phyloP scores from a whole-genome alignment of 345 rosid genomes.

The Laguncularia racemosa region DNA sequence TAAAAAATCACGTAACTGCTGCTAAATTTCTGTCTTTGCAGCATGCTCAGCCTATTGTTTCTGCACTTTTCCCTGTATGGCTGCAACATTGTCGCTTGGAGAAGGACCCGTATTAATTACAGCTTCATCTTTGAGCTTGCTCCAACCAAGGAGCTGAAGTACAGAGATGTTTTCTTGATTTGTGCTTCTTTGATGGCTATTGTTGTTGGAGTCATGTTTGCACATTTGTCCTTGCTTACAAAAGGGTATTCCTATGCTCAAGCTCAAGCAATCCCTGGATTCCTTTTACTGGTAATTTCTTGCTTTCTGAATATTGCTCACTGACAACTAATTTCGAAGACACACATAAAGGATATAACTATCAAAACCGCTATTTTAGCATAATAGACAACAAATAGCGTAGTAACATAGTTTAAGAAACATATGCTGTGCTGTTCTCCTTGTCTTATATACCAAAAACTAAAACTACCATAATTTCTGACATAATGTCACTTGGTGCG shows the following conservation, averaged over 20 bases:
- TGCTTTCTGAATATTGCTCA: not conserved
- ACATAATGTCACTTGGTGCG: not conserved
- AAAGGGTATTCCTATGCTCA: constrained; percentile 69
- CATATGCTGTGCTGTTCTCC: too few relatives aligned
- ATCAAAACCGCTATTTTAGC: too few relatives aligned
- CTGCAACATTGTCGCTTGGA: constrained; percentile 93
- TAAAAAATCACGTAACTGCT: not conserved
- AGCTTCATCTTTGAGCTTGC: constrained; percentile 87
- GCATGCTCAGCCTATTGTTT: constrained; percentile 88
- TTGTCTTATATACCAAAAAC: too few relatives aligned
- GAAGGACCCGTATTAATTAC: constrained; percentile 81
- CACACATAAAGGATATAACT: too few relatives aligned
- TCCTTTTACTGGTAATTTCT: constrained; percentile 58
- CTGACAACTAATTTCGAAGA: too few relatives aligned
- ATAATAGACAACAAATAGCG: too few relatives aligned
- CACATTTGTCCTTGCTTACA: constrained; percentile 63
- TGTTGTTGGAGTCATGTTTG: constrained; percentile 70
- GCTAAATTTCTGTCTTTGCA: constrained; percentile 28
- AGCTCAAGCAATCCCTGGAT: constrained; percentile 87
- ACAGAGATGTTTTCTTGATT: constrained; percentile 83
- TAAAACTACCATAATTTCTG: too few relatives aligned
- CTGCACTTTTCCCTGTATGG: constrained; percentile 88
- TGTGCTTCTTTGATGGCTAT: constrained; percentile 70
- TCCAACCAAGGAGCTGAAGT: constrained; percentile 80
- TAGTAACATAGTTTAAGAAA: too few relatives aligned